phyloP scores from a whole-genome alignment of 768 basidiomycete genomes.

The Boletus rex-veris region DNA sequence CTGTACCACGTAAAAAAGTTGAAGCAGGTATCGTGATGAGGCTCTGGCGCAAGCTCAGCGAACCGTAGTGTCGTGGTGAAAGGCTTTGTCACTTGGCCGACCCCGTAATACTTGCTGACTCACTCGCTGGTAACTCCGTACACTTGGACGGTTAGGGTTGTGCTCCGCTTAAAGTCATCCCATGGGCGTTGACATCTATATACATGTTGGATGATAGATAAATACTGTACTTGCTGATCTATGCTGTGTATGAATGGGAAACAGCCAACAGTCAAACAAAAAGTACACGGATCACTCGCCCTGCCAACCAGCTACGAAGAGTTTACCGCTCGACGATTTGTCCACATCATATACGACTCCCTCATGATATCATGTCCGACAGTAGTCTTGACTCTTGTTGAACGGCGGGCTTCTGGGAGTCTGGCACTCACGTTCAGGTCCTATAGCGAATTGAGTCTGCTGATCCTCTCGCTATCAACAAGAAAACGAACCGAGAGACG shows the following conservation, averaged over 20 bases:
- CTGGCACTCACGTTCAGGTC: constrained; percentile 68
- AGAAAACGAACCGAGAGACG: constrained; percentile 60
- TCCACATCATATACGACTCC: constrained; percentile 88
- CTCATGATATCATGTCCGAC: constrained; percentile 61
- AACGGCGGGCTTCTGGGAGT: constrained; percentile 77
- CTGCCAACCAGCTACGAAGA: constrained; percentile 15
- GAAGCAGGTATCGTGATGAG: too few species aligned
- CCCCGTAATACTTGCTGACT: too few species aligned
- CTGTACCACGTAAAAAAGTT: too few species aligned
- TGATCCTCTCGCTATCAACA: background rate
- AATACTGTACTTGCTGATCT: constrained; percentile 20
- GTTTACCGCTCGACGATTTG: constrained; percentile 68
- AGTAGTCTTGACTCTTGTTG: constrained; percentile 61
- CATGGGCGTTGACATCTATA: too few species aligned
- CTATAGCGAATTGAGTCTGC: constrained; percentile 35
- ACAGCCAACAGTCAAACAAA: too few species aligned
- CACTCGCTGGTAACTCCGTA: too few species aligned
- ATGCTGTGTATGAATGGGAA: constrained; percentile 11
- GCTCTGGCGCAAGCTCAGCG: too few species aligned
- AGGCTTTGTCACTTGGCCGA: too few species aligned
- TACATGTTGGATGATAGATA: constrained; percentile 15
- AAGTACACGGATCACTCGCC: background rate
- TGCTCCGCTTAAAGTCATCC: too few species aligned
- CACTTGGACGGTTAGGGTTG: too few species aligned
- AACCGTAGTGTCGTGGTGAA: too few species aligned